Conservation (phyloP, 257 asterid genomes). For the Solanum lignicaule region DNA sequence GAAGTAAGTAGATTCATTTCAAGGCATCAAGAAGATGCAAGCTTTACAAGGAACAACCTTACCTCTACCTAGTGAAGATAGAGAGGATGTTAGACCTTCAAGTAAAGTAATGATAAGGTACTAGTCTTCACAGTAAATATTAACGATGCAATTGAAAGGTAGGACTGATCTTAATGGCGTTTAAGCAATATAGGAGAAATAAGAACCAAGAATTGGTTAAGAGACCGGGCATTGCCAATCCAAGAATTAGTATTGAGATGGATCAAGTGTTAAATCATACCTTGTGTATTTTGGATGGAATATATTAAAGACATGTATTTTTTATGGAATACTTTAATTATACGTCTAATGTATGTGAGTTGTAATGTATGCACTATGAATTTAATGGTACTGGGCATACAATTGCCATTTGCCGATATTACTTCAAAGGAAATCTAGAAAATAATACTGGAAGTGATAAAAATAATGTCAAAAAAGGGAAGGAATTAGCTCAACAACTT, state of each 20-base stretch:
- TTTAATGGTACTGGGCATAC: background rate
- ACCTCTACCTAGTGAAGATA: background rate
- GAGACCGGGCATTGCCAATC: background rate
- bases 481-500: background rate
- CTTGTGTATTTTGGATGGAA: background rate
- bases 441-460: background rate
- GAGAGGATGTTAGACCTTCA: background rate
- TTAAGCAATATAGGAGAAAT: background rate
- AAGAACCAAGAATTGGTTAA: background rate
- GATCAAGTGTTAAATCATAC: background rate
- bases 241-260: background rate
- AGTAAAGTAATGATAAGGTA: background rate
- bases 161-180: background rate
- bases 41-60: too few relatives aligned
- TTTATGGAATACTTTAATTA: background rate
- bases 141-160: background rate
- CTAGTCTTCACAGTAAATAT: background rate
- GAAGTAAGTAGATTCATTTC: too few relatives aligned
- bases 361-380: background rate
- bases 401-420: background rate
- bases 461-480: background rate
- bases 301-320: background rate
- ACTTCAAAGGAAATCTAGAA: background rate
- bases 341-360: background rate
- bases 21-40: too few relatives aligned